Conservation (phyloP, 2,329 filamentous ascomycete genomes). For the Pezizomycotina sp. region DNA sequence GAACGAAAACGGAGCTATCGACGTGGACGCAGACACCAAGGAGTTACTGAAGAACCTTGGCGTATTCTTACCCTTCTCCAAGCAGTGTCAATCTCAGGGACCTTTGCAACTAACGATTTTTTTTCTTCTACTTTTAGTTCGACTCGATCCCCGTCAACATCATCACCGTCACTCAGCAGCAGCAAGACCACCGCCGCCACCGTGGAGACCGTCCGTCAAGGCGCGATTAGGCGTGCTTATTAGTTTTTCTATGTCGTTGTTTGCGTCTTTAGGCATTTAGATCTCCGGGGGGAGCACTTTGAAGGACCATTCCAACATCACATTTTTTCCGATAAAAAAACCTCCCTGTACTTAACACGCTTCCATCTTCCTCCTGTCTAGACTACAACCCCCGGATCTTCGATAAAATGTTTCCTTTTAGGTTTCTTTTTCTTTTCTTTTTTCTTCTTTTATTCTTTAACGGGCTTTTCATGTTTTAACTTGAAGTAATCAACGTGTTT, state of each 20-base stretch:
- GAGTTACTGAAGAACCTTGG: constrained; percentile 96
- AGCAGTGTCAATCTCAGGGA: neutral
- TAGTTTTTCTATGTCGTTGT: constrained; percentile 12
- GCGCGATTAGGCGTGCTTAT: constrained; percentile 24
- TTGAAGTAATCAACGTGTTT: too few relatives aligned
- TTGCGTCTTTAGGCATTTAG: constrained; percentile 2
- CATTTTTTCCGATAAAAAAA: too few relatives aligned
- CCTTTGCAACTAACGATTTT: constrained; percentile 4
- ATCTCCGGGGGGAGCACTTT: too few relatives aligned
- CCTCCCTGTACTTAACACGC: too few relatives aligned
- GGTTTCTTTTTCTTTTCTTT: too few relatives aligned
- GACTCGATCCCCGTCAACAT: constrained; percentile 96
- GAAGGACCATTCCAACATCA: too few relatives aligned
- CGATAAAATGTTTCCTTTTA: too few relatives aligned
- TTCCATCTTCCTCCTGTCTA: too few relatives aligned
- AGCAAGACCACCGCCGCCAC: constrained; percentile 32
- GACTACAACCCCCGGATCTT: too few relatives aligned
- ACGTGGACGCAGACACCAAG: constrained; percentile 96
- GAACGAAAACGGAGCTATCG: constrained; percentile 85
- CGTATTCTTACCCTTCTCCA: constrained; percentile 45
- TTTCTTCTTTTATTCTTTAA: too few relatives aligned
- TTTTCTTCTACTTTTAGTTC: constrained; percentile 50
- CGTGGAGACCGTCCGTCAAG: constrained; percentile 23
- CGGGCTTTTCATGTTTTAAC: too few relatives aligned
- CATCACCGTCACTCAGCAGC: constrained; percentile 73